Conservation (phyloP, 139 green algal species). For the Chlamydomonas asymmetrica region DNA sequence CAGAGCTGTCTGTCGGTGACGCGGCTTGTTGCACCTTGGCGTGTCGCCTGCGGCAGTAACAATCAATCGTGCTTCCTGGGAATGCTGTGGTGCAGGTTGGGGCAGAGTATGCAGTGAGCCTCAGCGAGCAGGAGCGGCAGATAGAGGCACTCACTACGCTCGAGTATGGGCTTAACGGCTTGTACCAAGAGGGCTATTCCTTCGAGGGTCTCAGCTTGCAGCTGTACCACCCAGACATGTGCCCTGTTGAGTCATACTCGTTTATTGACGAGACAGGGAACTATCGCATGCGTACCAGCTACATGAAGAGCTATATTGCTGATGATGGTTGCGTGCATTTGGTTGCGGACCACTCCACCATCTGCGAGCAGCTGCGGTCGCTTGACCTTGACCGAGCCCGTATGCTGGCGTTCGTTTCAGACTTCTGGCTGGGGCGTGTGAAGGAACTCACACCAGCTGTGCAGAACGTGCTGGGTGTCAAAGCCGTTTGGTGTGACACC, state of each 20-base stretch:
- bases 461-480: constrained; percentile 70
- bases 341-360: constrained; percentile 56
- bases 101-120: constrained; percentile 64
- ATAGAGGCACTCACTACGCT: constrained; percentile 62
- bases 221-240: constrained; percentile 73
- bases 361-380: constrained; percentile 49
- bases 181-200: constrained; percentile 18
- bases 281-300: constrained; percentile 53
- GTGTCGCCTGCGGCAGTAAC: no score
- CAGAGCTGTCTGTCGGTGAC: no score
- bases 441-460: constrained; percentile 65
- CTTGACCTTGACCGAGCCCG: constrained; percentile 75
- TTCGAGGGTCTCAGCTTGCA: constrained; percentile 63
- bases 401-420: constrained; percentile 65
- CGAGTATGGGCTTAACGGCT: constrained; percentile 27
- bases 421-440: constrained; percentile 74
- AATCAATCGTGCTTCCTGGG: no score
- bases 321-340: constrained; percentile 80
- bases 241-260: constrained; percentile 51
- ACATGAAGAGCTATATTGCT: constrained; percentile 65
- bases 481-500: constrained; percentile 83
- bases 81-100: constrained; percentile 65
- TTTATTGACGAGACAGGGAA: constrained; percentile 53
- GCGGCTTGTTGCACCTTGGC: no score
- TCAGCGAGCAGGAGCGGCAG: constrained; percentile 67